phyloP scores from a whole-genome alignment of 192 early-diverging fungal genomes.

The Entomortierella chlamydospora region DNA sequence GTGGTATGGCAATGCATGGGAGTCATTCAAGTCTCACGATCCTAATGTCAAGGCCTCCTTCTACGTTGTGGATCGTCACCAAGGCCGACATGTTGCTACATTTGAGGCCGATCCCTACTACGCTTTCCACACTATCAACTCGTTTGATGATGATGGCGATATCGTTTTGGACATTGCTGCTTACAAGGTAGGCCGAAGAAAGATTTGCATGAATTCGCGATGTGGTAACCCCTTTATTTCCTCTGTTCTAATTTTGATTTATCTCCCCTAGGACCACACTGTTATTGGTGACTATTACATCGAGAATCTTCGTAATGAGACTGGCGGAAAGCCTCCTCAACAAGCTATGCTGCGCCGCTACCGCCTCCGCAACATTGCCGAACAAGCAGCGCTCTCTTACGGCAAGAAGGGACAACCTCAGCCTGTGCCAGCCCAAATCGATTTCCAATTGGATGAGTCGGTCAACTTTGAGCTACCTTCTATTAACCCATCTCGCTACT shows the following conservation, averaged over 20 bases:
- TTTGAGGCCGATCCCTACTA: constrained; percentile 60
- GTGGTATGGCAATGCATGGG: constrained; percentile 58
- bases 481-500: constrained; percentile 33
- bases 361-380: constrained; percentile 23
- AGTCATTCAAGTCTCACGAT: constrained; percentile 48
- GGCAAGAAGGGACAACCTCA: constrained; percentile 6
- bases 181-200: constrained; percentile 46
- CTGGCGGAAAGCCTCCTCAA: constrained; percentile 37
- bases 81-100: constrained; percentile 59
- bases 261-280: constrained; percentile 46
- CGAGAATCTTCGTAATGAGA: constrained; percentile 42
- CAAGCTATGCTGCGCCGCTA: constrained; percentile 39
- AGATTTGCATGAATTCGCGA: background rate
- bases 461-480: constrained; percentile 48
- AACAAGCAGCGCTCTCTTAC: constrained; percentile 19
- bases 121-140: constrained; percentile 65
- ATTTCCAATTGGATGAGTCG: constrained; percentile 27
- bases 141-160: constrained; percentile 61
- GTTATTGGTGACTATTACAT: constrained; percentile 54
- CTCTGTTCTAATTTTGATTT: background rate
- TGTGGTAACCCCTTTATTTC: constrained; percentile 11
- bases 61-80: constrained; percentile 58
- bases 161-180: constrained; percentile 54
- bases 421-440: constrained; percentile 31
- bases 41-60: constrained; percentile 38